phyloP scores from a whole-genome alignment of 2,329 filamentous ascomycete genomes.

The Neofusicoccum ribis region DNA sequence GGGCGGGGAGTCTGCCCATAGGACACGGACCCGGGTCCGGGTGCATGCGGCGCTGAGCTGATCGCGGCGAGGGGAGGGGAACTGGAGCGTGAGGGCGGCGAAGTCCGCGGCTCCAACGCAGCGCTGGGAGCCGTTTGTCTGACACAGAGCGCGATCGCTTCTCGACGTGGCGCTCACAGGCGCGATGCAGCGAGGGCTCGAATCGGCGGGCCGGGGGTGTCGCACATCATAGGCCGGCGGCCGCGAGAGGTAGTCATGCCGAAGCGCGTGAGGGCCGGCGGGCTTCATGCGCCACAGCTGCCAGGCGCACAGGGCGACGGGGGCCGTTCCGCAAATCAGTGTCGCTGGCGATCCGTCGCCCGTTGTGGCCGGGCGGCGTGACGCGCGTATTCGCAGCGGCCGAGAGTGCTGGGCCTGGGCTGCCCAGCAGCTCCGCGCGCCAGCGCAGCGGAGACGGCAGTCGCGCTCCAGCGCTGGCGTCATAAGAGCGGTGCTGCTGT shows the following conservation, averaged over 20 bases:
- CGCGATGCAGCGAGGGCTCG: slow-evolving; percentile 23
- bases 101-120: slow-evolving; percentile 11
- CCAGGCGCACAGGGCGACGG: slow-evolving; percentile 23
- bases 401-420: slow-evolving; percentile 15
- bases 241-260: slow-evolving; percentile 25
- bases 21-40: background rate
- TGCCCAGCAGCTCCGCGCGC: slow-evolving; percentile 10
- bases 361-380: slow-evolving; percentile 15
- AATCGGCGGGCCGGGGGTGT: slow-evolving; percentile 26
- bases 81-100: background rate
- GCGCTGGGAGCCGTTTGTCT: slow-evolving; percentile 10
- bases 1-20: background rate
- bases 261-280: slow-evolving; percentile 20
- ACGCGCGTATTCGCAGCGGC: slow-evolving; percentile 13
- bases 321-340: slow-evolving; percentile 13
- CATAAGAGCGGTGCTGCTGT: slow-evolving; percentile 17
- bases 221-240: slow-evolving; percentile 28
- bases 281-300: slow-evolving; percentile 23
- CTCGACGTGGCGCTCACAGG: slow-evolving; percentile 17
- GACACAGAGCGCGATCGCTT: slow-evolving; percentile 16
- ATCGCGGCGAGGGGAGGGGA: background rate
- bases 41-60: slow-evolving; percentile 3
- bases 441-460: slow-evolving; percentile 5
- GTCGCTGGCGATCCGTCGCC: slow-evolving; percentile 9
- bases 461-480: slow-evolving; percentile 4